Conservation (phyloP, 345 rosid species). For the Noccaea bulbosa region DNA sequence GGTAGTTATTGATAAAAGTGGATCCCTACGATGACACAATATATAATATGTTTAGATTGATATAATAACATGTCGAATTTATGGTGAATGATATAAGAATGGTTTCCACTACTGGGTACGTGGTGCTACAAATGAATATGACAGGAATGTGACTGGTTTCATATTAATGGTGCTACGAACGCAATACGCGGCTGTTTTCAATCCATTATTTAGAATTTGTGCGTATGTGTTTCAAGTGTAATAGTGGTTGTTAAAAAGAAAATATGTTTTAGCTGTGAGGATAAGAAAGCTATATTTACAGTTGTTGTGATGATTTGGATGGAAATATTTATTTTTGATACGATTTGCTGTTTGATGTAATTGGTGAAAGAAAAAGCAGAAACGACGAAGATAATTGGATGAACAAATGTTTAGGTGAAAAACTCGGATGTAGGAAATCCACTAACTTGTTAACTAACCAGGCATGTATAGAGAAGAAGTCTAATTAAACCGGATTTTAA, state of each 20-base stretch:
- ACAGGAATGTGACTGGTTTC: not conserved
- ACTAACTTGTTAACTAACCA: too few species aligned
- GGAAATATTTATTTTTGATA: too few species aligned
- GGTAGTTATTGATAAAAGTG: not conserved
- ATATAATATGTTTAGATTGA: not conserved
- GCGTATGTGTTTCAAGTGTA: too few species aligned
- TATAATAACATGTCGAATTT: not conserved
- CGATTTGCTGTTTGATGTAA: not conserved
- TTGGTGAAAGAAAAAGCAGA: not conserved
- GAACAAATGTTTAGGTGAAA: not conserved
- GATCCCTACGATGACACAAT: not conserved
- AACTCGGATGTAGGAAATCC: too few species aligned
- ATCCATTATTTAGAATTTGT: not conserved
- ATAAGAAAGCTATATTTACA: too few species aligned
- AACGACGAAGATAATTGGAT: constrained; percentile 1
- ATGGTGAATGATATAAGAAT: not conserved
- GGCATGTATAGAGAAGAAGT: not conserved
- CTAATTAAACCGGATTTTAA: not conserved
- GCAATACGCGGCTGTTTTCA: constrained; percentile 11
- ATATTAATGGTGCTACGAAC: not conserved
- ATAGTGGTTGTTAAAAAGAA: not conserved
- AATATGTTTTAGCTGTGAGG: too few species aligned
- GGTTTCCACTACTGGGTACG: too few species aligned
- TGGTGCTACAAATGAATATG: too few species aligned
- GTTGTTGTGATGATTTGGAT: too few species aligned